Percentiles rank a stretch among this genome's conserved stretches.
Conservation (phyloP, 805 yeast species). For the Candida dajiaensis region DNA sequence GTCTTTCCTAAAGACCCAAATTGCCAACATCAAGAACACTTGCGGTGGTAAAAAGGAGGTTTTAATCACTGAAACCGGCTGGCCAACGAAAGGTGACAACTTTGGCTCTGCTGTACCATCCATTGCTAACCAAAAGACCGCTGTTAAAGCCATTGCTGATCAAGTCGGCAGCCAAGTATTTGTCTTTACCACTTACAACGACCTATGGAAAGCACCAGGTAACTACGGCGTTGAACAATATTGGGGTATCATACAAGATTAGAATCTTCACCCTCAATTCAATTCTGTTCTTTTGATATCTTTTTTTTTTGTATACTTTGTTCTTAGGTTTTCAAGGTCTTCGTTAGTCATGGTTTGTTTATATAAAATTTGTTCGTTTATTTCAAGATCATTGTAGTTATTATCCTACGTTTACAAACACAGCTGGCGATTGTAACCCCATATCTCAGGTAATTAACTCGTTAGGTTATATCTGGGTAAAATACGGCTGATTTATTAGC, state of each 20-base stretch:
- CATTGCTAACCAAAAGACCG: slow-evolving; percentile 42
- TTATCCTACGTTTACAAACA: no score
- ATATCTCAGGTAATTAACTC: no score
- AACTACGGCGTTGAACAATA: slow-evolving; percentile 52
- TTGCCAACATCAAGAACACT: slow-evolving; percentile 34
- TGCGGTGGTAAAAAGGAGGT: slow-evolving; percentile 43
- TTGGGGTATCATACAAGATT: slow-evolving; percentile 32
- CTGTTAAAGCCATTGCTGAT: slow-evolving; percentile 43
- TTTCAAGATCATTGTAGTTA: no score
- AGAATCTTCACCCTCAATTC: neutral
- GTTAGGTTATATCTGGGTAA: no score
- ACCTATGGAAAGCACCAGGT: slow-evolving; percentile 57
- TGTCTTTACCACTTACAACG: slow-evolving; percentile 58
- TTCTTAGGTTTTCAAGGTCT: neutral
- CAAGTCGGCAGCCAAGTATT: slow-evolving; percentile 43
- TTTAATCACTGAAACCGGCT: slow-evolving; percentile 59
- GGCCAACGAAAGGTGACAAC: slow-evolving; percentile 59
- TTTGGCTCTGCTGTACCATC: slow-evolving; percentile 55
- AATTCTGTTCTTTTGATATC: neutral
- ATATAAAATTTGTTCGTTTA: neutral
- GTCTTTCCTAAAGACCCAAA: slow-evolving; percentile 43
- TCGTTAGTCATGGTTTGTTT: neutral
- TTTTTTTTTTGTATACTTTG: neutral
- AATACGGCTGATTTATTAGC: no score
- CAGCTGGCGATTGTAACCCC: no score